Conservation (phyloP, 371 early-diverging fungal species). For the Mucor lusitanicus region DNA sequence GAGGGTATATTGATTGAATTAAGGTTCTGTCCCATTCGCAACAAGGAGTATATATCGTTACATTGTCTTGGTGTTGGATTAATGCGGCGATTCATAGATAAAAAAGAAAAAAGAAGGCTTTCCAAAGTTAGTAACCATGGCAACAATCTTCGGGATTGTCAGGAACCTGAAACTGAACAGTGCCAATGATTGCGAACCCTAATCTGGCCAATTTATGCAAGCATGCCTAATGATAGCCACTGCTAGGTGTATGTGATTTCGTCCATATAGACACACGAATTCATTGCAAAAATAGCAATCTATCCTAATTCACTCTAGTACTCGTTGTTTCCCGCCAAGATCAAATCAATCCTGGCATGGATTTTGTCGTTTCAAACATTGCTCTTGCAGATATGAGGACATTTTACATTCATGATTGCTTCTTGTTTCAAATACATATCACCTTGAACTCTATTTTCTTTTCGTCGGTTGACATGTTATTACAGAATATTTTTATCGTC, state of each 20-base stretch:
- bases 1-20: background rate
- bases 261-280: background rate
- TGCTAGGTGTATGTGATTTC: background rate
- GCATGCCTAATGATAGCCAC: background rate
- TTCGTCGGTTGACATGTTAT: background rate
- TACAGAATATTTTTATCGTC: background rate
- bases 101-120: background rate
- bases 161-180: conserved; percentile 3
- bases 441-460: background rate
- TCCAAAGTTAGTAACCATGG: background rate
- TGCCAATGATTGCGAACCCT: background rate
- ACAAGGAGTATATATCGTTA: background rate
- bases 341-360: too few relatives aligned
- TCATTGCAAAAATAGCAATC: background rate
- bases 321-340: background rate
- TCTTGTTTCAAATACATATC: background rate
- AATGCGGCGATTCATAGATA: background rate
- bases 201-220: background rate
- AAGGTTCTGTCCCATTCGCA: too few relatives aligned
- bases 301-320: background rate
- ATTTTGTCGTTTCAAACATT: background rate
- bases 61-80: background rate
- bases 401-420: background rate
- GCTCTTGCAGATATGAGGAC: background rate
- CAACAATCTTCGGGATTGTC: conserved; percentile 5